These are phyloP conservation scores for Talaromyces sp. DNA, from an alignment of 2,329 filamentous ascomycete genomes.

Conservation along the genomic window DNA sequence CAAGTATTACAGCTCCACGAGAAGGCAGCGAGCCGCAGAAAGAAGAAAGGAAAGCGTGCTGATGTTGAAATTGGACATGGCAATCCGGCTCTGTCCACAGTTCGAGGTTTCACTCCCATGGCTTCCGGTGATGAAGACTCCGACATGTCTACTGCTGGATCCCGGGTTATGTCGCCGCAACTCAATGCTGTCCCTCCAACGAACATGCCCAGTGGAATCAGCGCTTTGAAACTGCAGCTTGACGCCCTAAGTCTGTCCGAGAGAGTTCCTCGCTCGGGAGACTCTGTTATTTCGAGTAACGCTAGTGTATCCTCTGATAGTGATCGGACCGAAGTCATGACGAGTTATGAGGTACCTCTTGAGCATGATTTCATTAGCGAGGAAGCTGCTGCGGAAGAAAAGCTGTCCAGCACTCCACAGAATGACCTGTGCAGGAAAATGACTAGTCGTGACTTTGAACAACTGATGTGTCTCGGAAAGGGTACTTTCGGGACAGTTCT, in stretches of 20 bases:
- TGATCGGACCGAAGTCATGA: conserved; percentile 68
- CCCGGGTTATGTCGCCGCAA: conserved; percentile 34
- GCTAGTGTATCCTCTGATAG: conserved; percentile 61
- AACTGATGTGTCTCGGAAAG: conserved; percentile 88
- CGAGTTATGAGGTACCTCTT: conserved; percentile 80
- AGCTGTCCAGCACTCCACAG: conserved; percentile 48
- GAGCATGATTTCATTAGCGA: conserved; percentile 80
- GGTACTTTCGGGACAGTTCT: conserved; percentile 94
- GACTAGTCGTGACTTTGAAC: conserved; percentile 85
- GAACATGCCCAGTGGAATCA: conserved; percentile 67
- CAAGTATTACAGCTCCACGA: conserved; percentile 20
- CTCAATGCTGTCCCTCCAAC: conserved; percentile 30
- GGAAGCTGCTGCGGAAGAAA: conserved; percentile 43
- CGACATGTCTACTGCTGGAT: conserved; percentile 43
- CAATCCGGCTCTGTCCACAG: conserved; percentile 39
- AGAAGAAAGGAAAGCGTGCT: conserved; percentile 38
- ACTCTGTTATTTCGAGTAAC: conserved; percentile 52
- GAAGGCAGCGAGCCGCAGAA: conserved; percentile 36
- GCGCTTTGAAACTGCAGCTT: conserved; percentile 76
- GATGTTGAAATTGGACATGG: conserved; percentile 23
- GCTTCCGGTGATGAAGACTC: conserved; percentile 49
- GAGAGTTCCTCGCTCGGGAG: conserved; percentile 54
- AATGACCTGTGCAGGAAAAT: conserved; percentile 71
- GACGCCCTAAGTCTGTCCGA: conserved; percentile 71
- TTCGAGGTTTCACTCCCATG: conserved; percentile 46